These are phyloP conservation scores for Amanita jacksonii DNA, from an alignment of 768 basidiomycete species.

Conservation along the genomic window DNA sequence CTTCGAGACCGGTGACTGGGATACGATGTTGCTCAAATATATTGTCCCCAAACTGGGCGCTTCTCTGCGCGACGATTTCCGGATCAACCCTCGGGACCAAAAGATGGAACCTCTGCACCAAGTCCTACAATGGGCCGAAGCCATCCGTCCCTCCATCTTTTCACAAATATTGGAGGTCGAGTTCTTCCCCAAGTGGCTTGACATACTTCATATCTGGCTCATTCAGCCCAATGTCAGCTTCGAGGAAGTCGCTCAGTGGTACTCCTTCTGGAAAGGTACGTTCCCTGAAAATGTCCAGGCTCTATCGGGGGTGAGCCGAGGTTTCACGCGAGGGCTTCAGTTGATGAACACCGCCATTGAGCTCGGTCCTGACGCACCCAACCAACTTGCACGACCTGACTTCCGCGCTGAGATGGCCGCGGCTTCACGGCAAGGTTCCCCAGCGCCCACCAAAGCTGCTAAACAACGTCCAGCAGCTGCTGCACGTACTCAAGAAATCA, in stretches of 20 bases:
- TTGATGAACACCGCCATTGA: slow-evolving; percentile 93
- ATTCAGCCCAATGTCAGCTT: slow-evolving; percentile 81
- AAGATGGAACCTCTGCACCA: slow-evolving; percentile 73
- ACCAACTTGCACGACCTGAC: slow-evolving; percentile 59
- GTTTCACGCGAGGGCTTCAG: slow-evolving; percentile 84
- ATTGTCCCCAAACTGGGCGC: slow-evolving; percentile 86
- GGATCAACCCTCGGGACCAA: slow-evolving; percentile 85
- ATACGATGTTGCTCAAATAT: slow-evolving; percentile 81
- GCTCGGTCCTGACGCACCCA: slow-evolving; percentile 69
- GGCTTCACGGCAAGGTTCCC: slow-evolving; percentile 18
- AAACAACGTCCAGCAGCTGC: slow-evolving; percentile 28
- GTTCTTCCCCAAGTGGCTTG: slow-evolving; percentile 97
- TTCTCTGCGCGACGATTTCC: slow-evolving; percentile 75
- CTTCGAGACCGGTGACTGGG: slow-evolving; percentile 80
- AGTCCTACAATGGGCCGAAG: slow-evolving; percentile 67
- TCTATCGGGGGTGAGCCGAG: slow-evolving; percentile 57
- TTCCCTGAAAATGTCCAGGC: slow-evolving; percentile 68
- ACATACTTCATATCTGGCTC: slow-evolving; percentile 87
- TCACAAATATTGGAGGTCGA: slow-evolving; percentile 80
- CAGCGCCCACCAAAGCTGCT: slow-evolving; percentile 19
- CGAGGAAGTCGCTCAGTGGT: slow-evolving; percentile 93
- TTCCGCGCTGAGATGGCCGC: slow-evolving; percentile 36
- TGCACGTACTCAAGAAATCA: slow-evolving; percentile 67
- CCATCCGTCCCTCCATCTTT: slow-evolving; percentile 70
- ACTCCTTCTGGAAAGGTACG: slow-evolving; percentile 73